phyloP scores from a whole-genome alignment of 164 flowering plant species.

The Euptelea pleiosperma region DNA sequence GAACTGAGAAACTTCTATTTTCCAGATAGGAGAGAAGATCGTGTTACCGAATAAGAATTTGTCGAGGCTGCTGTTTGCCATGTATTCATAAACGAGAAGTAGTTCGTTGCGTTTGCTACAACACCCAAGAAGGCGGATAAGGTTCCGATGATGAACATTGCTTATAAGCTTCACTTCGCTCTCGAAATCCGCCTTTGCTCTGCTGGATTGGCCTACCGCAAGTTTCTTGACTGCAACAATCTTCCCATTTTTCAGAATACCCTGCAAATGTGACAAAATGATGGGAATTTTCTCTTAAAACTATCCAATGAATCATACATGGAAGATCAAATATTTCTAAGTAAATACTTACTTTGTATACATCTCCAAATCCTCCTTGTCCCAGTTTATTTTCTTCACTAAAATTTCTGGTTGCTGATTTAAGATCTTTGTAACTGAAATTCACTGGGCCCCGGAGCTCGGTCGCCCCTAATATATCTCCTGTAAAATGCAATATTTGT shows the following conservation, averaged over 20 bases:
- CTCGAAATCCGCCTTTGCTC: constrained; percentile 32
- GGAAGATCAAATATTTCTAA: too few relatives aligned
- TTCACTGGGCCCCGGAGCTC: constrained; percentile 40
- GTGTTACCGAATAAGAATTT: constrained; percentile 42
- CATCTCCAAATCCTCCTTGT: constrained; percentile 50
- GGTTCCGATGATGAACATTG: constrained; percentile 54
- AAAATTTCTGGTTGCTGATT: constrained; percentile 39
- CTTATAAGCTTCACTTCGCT: constrained; percentile 47
- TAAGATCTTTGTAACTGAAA: constrained; percentile 37
- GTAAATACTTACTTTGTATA: constrained; percentile 42
- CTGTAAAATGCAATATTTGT: too few relatives aligned
- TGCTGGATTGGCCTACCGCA: constrained; percentile 20
- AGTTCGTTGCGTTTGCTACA: constrained; percentile 41
- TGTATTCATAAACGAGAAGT: constrained; percentile 47
- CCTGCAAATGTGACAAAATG: too few relatives aligned
- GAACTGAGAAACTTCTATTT: neutral
- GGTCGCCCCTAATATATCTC: constrained; percentile 38
- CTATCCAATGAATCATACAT: too few relatives aligned
- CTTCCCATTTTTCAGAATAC: constrained; percentile 39
- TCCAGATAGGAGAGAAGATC: neutral
- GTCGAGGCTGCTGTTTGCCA: constrained; percentile 51
- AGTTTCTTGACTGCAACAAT: constrained; percentile 50
- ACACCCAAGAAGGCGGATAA: constrained; percentile 51
- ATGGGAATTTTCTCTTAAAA: too few relatives aligned
- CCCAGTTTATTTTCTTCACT: constrained; percentile 44